Percentiles rank a stretch among this genome's conserved stretches.
These are phyloP conservation scores for Wallacemonas sp. DNA, from an alignment of 208 protist species.

Conservation along the genomic window DNA sequence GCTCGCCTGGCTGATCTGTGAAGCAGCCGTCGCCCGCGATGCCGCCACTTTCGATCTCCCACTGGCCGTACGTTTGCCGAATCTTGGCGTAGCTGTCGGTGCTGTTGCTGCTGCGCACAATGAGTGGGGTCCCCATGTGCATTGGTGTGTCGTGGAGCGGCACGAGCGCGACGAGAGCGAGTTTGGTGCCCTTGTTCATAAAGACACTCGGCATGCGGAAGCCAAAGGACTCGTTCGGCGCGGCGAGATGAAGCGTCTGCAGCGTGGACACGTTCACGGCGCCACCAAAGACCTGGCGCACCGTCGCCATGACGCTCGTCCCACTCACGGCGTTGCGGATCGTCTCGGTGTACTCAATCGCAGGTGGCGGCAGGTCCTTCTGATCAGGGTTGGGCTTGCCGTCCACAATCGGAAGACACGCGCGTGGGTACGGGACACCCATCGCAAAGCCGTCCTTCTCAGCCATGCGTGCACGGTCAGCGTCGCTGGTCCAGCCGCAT, in stretches of 20 bases:
- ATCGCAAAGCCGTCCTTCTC: constrained; percentile 62
- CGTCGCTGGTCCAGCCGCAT: constrained; percentile 59
- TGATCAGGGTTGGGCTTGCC: constrained; percentile 1
- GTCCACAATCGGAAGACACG: neutral
- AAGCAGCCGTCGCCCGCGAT: constrained; percentile 83
- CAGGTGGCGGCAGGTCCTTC: constrained; percentile 43
- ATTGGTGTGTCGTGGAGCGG: constrained; percentile 83
- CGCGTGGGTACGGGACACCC: constrained; percentile 65
- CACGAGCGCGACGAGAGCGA: constrained; percentile 72
- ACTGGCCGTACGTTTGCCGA: constrained; percentile 80
- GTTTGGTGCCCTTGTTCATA: constrained; percentile 77
- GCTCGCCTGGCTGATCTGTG: constrained; percentile 64
- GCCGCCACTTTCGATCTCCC: constrained; percentile 72
- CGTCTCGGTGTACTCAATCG: constrained; percentile 58
- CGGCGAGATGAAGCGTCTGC: constrained; percentile 74
- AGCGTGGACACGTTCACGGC: constrained; percentile 50
- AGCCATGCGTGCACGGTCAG: constrained; percentile 41
- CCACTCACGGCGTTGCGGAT: constrained; percentile 71
- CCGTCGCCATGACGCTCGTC: constrained; percentile 80
- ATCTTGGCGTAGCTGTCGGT: constrained; percentile 53
- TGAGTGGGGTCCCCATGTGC: constrained; percentile 68
- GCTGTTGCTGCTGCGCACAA: constrained; percentile 82
- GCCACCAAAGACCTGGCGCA: constrained; percentile 86
- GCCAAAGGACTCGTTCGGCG: constrained; percentile 63
- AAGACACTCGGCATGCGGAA: constrained; percentile 80